Base-by-base conservation (phyloP, 1,284 basidiomycete species). In the Trametes sp. region DNA sequence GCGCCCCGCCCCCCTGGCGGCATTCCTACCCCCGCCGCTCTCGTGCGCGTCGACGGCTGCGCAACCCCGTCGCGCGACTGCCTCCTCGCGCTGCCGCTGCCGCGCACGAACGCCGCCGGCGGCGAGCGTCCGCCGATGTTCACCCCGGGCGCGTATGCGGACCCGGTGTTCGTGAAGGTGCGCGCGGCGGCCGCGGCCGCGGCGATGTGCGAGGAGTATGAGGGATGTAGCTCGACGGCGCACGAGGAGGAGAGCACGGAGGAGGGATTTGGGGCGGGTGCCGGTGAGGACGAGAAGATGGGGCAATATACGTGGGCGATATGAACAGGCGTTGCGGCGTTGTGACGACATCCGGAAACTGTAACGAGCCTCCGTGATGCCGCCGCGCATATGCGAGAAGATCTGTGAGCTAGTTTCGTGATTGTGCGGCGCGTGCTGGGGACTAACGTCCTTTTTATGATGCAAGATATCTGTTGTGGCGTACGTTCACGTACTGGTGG, bases 101-200 rank as follows among this genome's bases (percentile, higher is more conserved):
- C 46, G 69, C 69, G 4, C 26, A 26, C 45, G 24, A 28, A 24
- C 28, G 8, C 11, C 60, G 63, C 35, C 19, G n/a, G n/a, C n/a
- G n/a, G n/a, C 21, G 64, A 67, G 29, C 62, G 36, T 4, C 73
- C 71, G 13, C 74, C 73, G 7, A 49, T 71, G 23, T 74, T 75
- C 67, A 74, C 69, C 0, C 59, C 61, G 7, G 72, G 72, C 13
- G 35, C 19, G 26, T 74, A 61, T 56, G 57, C 29, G 29, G 72
- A 74, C 54, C 71, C 72, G 4, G 62, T 73, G n/a, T 62, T 58
- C 46, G 73, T 73, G 64, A 74, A 74, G 64, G 63, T 73, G 53
- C 64, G 35, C 13, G 67, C 63, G 16, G 65, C 70, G 21, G 68
- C n/a, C n/a, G n/a, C n/a, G n/a, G n/a, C n/a, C n/a, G n/a, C 66